Base-by-base conservation (phyloP, 164 flowering plant genomes). In the Magnolia kwangsiensis region DNA sequence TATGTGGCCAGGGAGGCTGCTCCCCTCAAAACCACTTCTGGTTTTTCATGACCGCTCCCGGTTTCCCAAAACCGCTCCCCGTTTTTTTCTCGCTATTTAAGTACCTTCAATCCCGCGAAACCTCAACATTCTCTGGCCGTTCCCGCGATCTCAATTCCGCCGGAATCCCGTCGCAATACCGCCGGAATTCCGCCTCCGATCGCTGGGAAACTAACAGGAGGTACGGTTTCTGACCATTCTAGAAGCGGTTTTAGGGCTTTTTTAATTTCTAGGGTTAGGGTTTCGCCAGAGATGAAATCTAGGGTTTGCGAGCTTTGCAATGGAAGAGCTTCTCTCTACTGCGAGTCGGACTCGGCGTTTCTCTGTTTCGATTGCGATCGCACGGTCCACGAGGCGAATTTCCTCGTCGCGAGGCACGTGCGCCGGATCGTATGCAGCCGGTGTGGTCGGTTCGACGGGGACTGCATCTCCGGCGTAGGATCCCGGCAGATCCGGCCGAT, bases 331-430 rank as follows among this genome's bases (percentile, higher is more conserved):
- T 63, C 77, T 6, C 59, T 83, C 7, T 80, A 71, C 51, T 80
- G 83, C 67, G 37, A 67, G n/a, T 70, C 85, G 4, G 85, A 83
- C 59, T 29, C 75, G 63, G 83, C 85, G 4, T 83, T 80, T 49
- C 81, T 83, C 18, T 83, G 85, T 76, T 50, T 55, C 58, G 51
- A 64, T 16, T 83, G 85, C 67, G 85, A 83, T 29, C 63, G 70
- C 5, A 61, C 66, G 72, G 83, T 83, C 0, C 85, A 83, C 74
- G 76, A 29, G 10, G 85, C 81, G 18, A 83, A 83, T 55, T 83
- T 83, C 75, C 74, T 83, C 13, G 85, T 77, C 10, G 76, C 77
- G 7, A 72, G 85, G 23, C 85, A 83, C 58, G 27, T 76, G 18
- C 74, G 85, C 21, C 72, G 68, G 31, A 10, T 45, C 21, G 21